Evolutionary conservation across 371 early-diverging fungal genomes (phyloP).

Genomic region (Zychaea mexicana): DNA sequence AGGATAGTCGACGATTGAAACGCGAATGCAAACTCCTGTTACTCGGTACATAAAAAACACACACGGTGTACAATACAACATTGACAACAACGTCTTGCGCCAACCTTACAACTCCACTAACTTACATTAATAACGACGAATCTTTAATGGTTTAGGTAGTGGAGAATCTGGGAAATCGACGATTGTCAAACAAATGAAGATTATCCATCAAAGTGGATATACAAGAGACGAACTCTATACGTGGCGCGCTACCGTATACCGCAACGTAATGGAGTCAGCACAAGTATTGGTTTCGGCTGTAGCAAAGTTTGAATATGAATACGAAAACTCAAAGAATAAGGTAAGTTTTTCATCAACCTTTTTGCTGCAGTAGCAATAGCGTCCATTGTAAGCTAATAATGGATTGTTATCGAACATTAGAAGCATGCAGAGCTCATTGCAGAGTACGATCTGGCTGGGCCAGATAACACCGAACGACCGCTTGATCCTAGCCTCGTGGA

Average conservation of each 20-base stretch:
- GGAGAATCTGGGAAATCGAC: slow-evolving; percentile 93
- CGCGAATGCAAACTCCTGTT: slow-evolving; percentile 75
- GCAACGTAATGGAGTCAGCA: slow-evolving; percentile 79
- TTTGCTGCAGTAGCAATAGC: neutral
- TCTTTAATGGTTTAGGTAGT: slow-evolving; percentile 59
- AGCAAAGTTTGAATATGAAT: slow-evolving; percentile 50
- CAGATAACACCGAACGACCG: slow-evolving; percentile 8
- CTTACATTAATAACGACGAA: neutral
- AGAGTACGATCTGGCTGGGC: slow-evolving; percentile 13
- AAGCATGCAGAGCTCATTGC: slow-evolving; percentile 10
- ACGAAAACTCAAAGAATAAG: slow-evolving; percentile 39
- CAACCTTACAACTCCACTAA: neutral
- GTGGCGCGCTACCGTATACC: slow-evolving; percentile 74
- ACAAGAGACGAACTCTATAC: slow-evolving; percentile 73
- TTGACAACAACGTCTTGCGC: too few relatives aligned
- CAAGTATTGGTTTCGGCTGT: slow-evolving; percentile 67
- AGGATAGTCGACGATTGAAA: slow-evolving; percentile 53
- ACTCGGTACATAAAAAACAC: slow-evolving; percentile 54
- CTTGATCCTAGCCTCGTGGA: slow-evolving; percentile 53
- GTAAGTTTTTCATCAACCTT: slow-evolving; percentile 16
- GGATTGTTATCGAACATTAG: neutral
- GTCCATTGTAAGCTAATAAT: neutral
- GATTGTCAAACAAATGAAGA: slow-evolving; percentile 92
- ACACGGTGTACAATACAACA: too few relatives aligned
- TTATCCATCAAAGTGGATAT: slow-evolving; percentile 90